Conservation (phyloP, 1,284 basidiomycete genomes). For the Boletus semigastroideus region DNA sequence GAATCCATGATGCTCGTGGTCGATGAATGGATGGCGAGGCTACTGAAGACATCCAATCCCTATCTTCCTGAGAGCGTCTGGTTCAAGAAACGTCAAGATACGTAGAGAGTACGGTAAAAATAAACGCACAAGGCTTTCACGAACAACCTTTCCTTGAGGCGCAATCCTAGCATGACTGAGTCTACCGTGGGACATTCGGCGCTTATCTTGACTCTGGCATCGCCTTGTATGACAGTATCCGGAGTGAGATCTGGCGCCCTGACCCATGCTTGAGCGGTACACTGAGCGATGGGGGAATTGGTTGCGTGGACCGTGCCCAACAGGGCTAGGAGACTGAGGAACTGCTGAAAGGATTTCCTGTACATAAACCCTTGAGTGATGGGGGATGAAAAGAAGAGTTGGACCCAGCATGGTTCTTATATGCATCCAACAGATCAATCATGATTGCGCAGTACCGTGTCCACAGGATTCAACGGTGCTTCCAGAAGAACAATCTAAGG, state of each 20-base stretch:
- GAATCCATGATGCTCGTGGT: not conserved
- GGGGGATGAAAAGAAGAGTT: too few relatives aligned
- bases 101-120: too few relatives aligned
- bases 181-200: slow-evolving; percentile 16
- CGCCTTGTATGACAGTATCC: slow-evolving; percentile 13
- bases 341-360: not conserved
- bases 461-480: too few relatives aligned
- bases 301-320: not conserved
- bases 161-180: slow-evolving; percentile 13
- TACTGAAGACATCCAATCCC: not conserved
- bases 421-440: too few relatives aligned
- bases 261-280: slow-evolving; percentile 18
- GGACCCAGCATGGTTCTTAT: too few relatives aligned
- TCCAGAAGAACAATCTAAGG: too few relatives aligned
- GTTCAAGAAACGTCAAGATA: not conserved
- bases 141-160: slow-evolving; percentile 26
- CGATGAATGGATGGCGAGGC: rapidly evolving
- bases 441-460: too few relatives aligned
- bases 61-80: slow-evolving; percentile 6
- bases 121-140: slow-evolving; percentile 12
- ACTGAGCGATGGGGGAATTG: not conserved
- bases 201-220: slow-evolving; percentile 20
- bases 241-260: slow-evolving; percentile 23
- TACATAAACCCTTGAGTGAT: not conserved
- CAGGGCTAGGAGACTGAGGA: slow-evolving; percentile 7